phyloP scores from a whole-genome alignment of 768 basidiomycete genomes.

The Pisolithus tinctorius region DNA sequence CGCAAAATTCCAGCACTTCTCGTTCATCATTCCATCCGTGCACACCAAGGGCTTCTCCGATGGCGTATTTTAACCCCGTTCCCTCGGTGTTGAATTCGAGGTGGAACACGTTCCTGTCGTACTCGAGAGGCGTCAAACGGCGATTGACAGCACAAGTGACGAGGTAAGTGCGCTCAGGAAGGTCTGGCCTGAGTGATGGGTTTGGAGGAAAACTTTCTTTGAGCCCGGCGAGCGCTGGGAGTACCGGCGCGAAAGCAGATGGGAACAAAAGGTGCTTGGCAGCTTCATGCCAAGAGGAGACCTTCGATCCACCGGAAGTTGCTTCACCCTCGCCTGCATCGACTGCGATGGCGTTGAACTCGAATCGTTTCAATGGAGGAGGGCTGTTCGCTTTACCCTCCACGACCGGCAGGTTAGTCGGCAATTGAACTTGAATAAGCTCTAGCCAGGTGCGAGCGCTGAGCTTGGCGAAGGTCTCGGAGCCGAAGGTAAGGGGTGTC shows the following conservation, averaged over 20 bases:
- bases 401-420: slow-evolving; percentile 18
- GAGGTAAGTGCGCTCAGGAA: slow-evolving; percentile 85
- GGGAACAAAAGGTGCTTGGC: slow-evolving; percentile 89
- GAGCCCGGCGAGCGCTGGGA: slow-evolving; percentile 21
- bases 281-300: slow-evolving; percentile 76
- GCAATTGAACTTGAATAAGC: slow-evolving; percentile 50
- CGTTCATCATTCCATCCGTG: slow-evolving; percentile 95
- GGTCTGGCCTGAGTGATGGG: slow-evolving; percentile 76
- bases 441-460: slow-evolving; percentile 59
- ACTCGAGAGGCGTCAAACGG: slow-evolving; percentile 89
- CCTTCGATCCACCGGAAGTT: slow-evolving; percentile 51
- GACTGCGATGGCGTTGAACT: slow-evolving; percentile 69
- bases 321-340: slow-evolving; percentile 53
- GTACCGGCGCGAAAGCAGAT: slow-evolving; percentile 59
- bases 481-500: slow-evolving; percentile 41
- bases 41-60: slow-evolving; percentile 94
- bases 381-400: slow-evolving; percentile 15
- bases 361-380: slow-evolving; percentile 47
- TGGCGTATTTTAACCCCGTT: slow-evolving; percentile 90
- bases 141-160: slow-evolving; percentile 92
- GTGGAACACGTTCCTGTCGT: slow-evolving; percentile 99
- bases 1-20: slow-evolving; percentile 85
- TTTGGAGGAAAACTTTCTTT: slow-evolving; percentile 50
- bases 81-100: slow-evolving; percentile 90
- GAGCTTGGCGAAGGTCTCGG: slow-evolving; percentile 37